A percentile compares a stretch with the other conserved stretches of the same genome.
phyloP scores from a whole-genome alignment of 2,329 filamentous ascomycete species.

The Rutstroemia sp. region DNA sequence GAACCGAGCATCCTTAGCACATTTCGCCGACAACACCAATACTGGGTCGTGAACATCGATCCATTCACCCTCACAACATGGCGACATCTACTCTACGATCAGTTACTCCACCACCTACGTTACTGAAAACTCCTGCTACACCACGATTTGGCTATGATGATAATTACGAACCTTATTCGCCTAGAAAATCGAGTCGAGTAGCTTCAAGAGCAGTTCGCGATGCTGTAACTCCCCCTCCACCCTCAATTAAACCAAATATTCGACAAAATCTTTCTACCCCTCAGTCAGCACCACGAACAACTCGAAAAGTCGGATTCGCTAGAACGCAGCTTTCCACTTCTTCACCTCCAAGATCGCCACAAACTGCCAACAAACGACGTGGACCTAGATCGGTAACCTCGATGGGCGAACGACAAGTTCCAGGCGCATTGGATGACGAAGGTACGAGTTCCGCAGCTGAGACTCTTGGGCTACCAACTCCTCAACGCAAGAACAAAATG shows the following conservation, averaged over 20 bases:
- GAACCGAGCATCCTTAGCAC: no score
- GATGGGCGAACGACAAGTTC: conserved; percentile 41
- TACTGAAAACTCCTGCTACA: conserved; percentile 59
- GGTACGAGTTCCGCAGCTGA: conserved; percentile 36
- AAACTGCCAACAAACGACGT: conserved; percentile 23
- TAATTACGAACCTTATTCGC: conserved; percentile 64
- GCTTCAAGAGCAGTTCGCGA: conserved; percentile 44
- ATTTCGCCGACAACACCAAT: no score
- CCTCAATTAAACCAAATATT: conserved; percentile 31
- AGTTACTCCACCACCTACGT: conserved; percentile 52
- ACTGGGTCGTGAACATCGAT: not conserved
- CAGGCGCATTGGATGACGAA: conserved; percentile 38
- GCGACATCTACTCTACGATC: conserved; percentile 27
- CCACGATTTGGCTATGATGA: conserved; percentile 62
- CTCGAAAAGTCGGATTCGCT: conserved; percentile 12
- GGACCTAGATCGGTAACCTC: conserved; percentile 27
- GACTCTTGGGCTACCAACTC: conserved; percentile 21
- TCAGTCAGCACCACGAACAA: conserved; percentile 11
- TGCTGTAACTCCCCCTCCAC: conserved; percentile 46
- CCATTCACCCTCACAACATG: conserved; percentile 19
- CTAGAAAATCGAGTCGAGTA: conserved; percentile 61
- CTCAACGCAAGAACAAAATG: conserved; percentile 17
- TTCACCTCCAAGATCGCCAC: conserved; percentile 21
- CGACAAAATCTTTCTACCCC: conserved; percentile 24
- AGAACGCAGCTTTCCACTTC: conserved; percentile 16